These are phyloP conservation scores for Neospermospora avenae DNA, from an alignment of 2,329 filamentous ascomycete genomes.

Conservation along the genomic window DNA sequence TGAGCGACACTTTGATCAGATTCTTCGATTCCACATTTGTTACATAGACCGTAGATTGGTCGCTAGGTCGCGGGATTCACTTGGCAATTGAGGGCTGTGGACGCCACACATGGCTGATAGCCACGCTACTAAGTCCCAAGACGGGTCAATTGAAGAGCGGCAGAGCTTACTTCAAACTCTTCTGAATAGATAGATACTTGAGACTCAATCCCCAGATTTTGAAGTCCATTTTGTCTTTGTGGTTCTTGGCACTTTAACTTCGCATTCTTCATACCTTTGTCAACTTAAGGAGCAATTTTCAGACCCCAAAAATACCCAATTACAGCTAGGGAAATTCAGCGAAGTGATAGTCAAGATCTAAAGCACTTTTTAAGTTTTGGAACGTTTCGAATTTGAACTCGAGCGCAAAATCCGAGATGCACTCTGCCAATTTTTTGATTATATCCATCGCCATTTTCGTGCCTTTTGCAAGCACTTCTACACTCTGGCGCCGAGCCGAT, in stretches of 20 bases:
- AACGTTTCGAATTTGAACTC: background rate
- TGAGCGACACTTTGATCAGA: background rate
- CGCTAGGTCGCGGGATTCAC: background rate
- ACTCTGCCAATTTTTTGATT: background rate
- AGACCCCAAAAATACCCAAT: background rate
- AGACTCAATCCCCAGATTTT: background rate
- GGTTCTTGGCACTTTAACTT: background rate
- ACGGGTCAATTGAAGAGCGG: background rate
- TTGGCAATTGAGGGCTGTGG: background rate
- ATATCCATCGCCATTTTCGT: background rate
- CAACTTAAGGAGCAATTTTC: background rate
- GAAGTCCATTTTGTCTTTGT: background rate
- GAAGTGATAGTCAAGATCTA: background rate
- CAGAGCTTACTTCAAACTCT: background rate
- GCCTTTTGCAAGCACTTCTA: background rate
- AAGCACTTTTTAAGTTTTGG: background rate
- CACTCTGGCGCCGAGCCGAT: background rate
- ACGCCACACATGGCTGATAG: slow-evolving; percentile 1
- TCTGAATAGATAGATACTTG: background rate
- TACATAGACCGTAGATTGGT: background rate
- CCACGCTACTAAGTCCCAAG: background rate
- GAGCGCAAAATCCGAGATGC: background rate
- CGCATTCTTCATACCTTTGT: background rate
- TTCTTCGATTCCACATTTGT: background rate
- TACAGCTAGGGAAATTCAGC: background rate